phyloP scores from a whole-genome alignment of 495 filamentous ascomycete genomes.

The Patellaria atrata region DNA sequence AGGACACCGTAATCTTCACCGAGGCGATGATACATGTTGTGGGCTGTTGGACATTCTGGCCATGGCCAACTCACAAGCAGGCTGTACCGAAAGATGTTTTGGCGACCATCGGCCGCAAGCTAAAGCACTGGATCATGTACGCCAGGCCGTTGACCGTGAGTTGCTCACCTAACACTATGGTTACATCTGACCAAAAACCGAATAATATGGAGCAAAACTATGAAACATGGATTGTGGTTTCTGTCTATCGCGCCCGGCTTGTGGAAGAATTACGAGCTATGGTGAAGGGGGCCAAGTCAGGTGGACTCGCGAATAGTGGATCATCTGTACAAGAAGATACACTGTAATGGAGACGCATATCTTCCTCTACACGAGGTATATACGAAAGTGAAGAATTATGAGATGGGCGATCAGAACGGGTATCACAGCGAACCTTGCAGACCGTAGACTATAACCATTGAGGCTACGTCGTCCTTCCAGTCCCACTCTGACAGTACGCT shows the following conservation, averaged over 20 bases:
- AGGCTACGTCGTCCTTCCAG: too few relatives aligned
- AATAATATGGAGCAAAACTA: conserved; percentile 1
- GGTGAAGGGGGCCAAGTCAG: background rate
- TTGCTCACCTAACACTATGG: conserved; percentile 18
- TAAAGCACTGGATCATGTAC: conserved; percentile 4
- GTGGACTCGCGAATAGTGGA: background rate
- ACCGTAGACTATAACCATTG: too few relatives aligned
- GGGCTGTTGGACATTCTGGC: conserved; percentile 16
- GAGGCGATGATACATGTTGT: conserved; percentile 24
- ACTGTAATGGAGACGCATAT: too few relatives aligned
- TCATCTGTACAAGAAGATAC: background rate
- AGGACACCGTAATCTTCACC: conserved; percentile 18
- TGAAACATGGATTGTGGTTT: conserved; percentile 17
- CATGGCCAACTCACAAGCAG: conserved; percentile 8
- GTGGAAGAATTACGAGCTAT: conserved; percentile 6
- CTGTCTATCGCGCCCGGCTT: conserved; percentile 20
- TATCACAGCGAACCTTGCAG: too few relatives aligned
- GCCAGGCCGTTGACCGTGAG: conserved; percentile 13
- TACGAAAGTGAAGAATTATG: too few relatives aligned
- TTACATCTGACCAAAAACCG: background rate
- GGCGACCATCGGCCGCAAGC: too few relatives aligned
- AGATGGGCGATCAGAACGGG: too few relatives aligned
- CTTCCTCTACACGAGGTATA: too few relatives aligned
- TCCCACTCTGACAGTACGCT: too few relatives aligned
- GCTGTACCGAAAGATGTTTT: conserved; percentile 6